phyloP scores from a whole-genome alignment of 78 protist species.

The Parvularia atlantis region DNA sequence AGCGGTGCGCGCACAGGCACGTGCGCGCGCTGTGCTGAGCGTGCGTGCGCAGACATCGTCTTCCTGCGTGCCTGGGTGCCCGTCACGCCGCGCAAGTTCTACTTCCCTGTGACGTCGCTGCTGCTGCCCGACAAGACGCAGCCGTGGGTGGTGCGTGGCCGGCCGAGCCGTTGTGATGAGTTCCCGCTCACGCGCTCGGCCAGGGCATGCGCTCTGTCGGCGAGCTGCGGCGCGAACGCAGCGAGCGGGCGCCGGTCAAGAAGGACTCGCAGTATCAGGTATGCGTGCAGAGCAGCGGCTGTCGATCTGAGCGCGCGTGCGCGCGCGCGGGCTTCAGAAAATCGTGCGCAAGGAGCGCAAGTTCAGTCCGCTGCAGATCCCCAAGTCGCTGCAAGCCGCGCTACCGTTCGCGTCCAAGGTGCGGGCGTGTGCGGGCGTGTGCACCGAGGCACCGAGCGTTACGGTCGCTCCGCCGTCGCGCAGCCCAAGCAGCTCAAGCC shows the following conservation, averaged over 20 bases:
- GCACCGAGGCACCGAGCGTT: not conserved
- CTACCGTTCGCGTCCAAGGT: conserved; percentile 48
- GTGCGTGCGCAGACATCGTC: conserved; percentile 71
- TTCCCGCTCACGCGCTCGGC: conserved; percentile 18
- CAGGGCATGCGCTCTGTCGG: conserved; percentile 61
- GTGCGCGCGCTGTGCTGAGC: not conserved
- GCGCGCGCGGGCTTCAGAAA: too few relatives aligned
- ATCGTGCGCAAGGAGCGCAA: conserved; percentile 35
- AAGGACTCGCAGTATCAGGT: conserved; percentile 57
- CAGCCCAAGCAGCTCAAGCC: not conserved
- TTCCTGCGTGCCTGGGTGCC: conserved; percentile 90
- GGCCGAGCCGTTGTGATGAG: conserved; percentile 16
- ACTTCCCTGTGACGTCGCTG: conserved; percentile 85
- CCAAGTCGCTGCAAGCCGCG: conserved; percentile 31
- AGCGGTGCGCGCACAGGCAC: conserved; percentile 17
- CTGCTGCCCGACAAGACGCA: conserved; percentile 15
- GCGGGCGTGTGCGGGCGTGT: not conserved
- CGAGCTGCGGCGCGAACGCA: conserved; percentile 59
- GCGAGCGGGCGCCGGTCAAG: conserved; percentile 45
- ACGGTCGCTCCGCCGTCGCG: not conserved
- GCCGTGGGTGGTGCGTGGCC: not conserved
- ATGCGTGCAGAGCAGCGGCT: too few relatives aligned
- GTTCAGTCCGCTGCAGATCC: conserved; percentile 48
- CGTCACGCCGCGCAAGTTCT: conserved; percentile 63
- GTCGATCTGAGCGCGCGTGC: not conserved